Evolutionary conservation across 805 yeast genomes (phyloP).

Genomic region (Candida odintsovae): DNA sequence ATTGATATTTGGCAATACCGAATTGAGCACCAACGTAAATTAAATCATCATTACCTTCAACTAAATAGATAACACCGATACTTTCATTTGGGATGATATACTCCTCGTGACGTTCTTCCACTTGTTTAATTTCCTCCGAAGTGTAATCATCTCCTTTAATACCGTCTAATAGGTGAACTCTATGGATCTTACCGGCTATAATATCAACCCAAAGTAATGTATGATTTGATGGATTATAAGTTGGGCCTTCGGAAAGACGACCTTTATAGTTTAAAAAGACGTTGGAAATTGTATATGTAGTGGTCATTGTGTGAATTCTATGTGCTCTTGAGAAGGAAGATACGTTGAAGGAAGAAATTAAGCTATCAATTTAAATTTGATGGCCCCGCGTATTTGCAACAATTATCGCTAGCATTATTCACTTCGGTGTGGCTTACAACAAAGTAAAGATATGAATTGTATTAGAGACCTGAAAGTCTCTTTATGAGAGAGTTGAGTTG

Average conservation of each 20-base stretch:
- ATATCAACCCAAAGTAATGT: conserved; percentile 41
- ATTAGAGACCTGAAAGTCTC: too few relatives aligned
- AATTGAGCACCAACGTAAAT: conserved; percentile 56
- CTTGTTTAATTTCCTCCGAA: conserved; percentile 18
- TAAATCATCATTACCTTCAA: conserved; percentile 38
- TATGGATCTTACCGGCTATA: conserved; percentile 30
- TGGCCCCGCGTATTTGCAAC: not conserved
- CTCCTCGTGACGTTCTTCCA: conserved; percentile 30
- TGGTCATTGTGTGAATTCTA: not conserved
- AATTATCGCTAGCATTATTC: not conserved
- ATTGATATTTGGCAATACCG: conserved; percentile 57
- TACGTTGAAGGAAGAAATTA: not conserved
- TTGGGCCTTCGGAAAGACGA: conserved; percentile 62
- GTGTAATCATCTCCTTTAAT: conserved; percentile 19
- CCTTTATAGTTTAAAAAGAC: conserved; percentile 18
- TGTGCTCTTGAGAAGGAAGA: not conserved
- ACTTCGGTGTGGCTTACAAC: too few relatives aligned
- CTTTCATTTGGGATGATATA: conserved; percentile 35
- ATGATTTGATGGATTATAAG: conserved; percentile 52
- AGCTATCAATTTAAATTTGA: not conserved
- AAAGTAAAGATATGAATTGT: too few relatives aligned
- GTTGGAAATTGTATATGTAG: conserved; percentile 1
- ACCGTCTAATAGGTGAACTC: conserved; percentile 17
- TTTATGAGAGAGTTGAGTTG: too few relatives aligned
- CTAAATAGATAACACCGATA: conserved; percentile 70